These are phyloP conservation scores for Russula emetica DNA, from an alignment of 768 basidiomycete species.

Conservation along the genomic window DNA sequence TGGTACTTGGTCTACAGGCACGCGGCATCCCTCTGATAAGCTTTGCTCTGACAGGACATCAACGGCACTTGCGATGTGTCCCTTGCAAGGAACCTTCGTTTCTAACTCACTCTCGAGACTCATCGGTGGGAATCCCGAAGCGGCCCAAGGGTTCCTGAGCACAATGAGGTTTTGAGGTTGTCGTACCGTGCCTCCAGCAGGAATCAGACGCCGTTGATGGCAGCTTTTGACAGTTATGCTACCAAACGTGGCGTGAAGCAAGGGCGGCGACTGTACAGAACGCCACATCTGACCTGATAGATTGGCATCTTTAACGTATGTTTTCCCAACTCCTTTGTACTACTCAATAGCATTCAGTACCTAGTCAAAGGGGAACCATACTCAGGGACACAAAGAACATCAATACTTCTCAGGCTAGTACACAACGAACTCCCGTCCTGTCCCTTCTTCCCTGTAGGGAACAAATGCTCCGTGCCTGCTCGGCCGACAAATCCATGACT, in stretches of 20 bases:
- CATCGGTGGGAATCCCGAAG: neutral
- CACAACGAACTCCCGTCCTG: neutral
- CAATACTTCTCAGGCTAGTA: neutral
- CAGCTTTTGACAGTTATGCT: neutral
- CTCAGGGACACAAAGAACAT: too few relatives aligned
- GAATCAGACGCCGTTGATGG: neutral
- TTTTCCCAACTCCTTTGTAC: neutral
- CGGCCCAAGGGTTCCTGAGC: conserved; percentile 1
- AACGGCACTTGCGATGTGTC: neutral
- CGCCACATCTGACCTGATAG: neutral
- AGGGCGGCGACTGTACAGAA: neutral
- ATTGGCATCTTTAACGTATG: neutral
- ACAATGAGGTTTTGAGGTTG: neutral
- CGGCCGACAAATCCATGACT: neutral
- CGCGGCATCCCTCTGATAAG: neutral
- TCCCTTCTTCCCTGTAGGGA: conserved; percentile 4
- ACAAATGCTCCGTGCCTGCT: neutral
- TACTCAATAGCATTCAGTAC: neutral
- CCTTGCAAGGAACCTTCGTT: conserved; percentile 11
- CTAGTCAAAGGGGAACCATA: neutral
- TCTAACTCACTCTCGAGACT: neutral
- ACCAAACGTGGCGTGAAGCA: neutral
- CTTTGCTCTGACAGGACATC: neutral
- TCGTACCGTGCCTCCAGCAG: neutral
- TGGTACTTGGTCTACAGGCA: neutral